A percentile compares a stretch with the other conserved stretches of the same genome.
These are phyloP conservation scores for Citrus medica DNA, from an alignment of 345 rosid species.

Conservation along the genomic window DNA sequence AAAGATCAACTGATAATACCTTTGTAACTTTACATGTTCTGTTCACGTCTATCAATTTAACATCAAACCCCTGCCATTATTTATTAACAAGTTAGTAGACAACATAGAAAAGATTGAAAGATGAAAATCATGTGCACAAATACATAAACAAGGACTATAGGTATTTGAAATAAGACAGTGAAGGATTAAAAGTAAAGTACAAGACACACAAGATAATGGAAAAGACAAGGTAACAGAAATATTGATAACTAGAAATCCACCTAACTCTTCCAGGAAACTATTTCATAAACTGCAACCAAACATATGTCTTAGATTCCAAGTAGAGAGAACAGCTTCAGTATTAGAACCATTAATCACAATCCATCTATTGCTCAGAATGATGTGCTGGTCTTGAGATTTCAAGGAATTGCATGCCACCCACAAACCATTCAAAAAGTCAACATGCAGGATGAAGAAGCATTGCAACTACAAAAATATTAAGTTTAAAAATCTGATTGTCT, in stretches of 20 bases:
- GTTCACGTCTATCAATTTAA: conserved; percentile 75
- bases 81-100: conserved; percentile 4
- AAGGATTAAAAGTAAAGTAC: not conserved
- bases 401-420: not conserved
- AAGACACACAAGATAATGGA: not conserved
- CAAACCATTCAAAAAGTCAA: not conserved
- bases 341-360: not conserved
- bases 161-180: not conserved
- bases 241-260: not conserved
- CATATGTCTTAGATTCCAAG: not conserved
- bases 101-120: not conserved
- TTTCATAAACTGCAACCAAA: not conserved
- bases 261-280: not conserved
- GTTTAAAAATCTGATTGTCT: not conserved
- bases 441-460: not conserved
- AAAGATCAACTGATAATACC: conserved; percentile 38
- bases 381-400: not conserved
- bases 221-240: not conserved
- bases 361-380: not conserved
- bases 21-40: conserved; percentile 91
- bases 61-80: conserved; percentile 85
- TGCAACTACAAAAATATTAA: not conserved
- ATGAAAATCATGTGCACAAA: not conserved
- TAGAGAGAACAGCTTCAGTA: not conserved
- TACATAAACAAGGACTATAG: not conserved